These are phyloP conservation scores for Tagetes patula DNA, from an alignment of 129 eudicot genomes.

Conservation along the genomic window DNA sequence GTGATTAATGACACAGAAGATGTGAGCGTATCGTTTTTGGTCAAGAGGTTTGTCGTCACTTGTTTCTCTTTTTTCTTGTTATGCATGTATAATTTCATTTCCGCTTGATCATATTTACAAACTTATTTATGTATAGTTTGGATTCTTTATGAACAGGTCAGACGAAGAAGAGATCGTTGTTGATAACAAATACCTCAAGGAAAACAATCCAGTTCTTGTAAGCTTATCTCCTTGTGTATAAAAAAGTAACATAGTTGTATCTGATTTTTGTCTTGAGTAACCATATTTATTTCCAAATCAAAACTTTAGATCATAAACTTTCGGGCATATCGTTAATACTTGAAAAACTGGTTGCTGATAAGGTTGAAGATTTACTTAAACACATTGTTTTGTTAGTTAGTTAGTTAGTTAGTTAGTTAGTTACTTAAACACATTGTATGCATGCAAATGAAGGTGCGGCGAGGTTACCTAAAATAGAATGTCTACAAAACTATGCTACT, in stretches of 20 bases:
- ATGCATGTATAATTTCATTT: not conserved
- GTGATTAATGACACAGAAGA: slow-evolving; percentile 44
- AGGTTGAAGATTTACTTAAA: not conserved
- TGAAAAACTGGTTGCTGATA: not conserved
- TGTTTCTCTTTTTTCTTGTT: not conserved
- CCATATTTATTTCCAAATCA: not conserved
- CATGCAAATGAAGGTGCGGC: not conserved
- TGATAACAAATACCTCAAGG: slow-evolving; percentile 80
- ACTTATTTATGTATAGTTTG: slow-evolving; percentile 1
- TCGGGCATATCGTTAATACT: not conserved
- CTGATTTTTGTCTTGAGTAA: slow-evolving; percentile 4
- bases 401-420: not conserved
- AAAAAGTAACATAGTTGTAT: not conserved
- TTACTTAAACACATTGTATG: no score
- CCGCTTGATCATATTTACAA: not conserved
- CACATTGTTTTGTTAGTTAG: not conserved
- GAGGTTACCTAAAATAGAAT: not conserved
- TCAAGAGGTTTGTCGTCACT: slow-evolving; percentile 59
- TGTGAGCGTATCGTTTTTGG: slow-evolving; percentile 66
- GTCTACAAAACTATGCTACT: not conserved
- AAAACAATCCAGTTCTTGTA: slow-evolving; percentile 72
- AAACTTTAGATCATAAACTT: not conserved
- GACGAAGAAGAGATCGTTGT: slow-evolving; percentile 78
- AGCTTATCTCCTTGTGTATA: slow-evolving; percentile 10
- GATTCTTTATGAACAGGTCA: slow-evolving; percentile 49